These are phyloP conservation scores for Arbutus unedo DNA, from an alignment of 148 eudicot species.

Conservation along the genomic window DNA sequence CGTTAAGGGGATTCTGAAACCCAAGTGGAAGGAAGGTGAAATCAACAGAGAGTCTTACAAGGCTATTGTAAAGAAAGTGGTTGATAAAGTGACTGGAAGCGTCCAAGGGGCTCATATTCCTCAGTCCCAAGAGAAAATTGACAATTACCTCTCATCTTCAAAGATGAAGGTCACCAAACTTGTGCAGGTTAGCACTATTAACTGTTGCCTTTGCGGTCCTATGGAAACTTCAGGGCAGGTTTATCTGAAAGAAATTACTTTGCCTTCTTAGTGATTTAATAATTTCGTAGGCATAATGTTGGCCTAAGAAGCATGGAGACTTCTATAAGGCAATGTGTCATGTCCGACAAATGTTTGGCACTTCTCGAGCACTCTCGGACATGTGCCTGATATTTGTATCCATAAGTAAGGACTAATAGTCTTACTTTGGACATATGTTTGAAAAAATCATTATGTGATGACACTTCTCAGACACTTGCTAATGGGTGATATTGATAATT, in stretches of 20 bases:
- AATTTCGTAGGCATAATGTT: neutral
- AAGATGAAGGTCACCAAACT: slow-evolving; percentile 69
- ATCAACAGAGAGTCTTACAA: slow-evolving; percentile 64
- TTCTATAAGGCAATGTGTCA: neutral
- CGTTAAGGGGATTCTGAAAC: slow-evolving; percentile 71
- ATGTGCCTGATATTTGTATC: neutral
- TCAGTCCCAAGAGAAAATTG: slow-evolving; percentile 61
- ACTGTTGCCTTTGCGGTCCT: neutral
- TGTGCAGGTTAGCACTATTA: slow-evolving; percentile 55
- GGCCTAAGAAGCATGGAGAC: neutral
- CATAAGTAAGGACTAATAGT: neutral
- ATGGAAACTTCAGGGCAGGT: neutral
- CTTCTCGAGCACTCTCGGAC: neutral
- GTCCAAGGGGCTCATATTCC: slow-evolving; percentile 56
- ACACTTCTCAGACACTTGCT: neutral
- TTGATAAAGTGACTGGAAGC: slow-evolving; percentile 59
- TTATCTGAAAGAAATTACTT: neutral
- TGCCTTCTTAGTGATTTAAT: neutral
- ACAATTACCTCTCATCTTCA: slow-evolving; percentile 53
- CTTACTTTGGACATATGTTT: neutral
- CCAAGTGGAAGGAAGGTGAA: slow-evolving; percentile 76
- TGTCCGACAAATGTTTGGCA: neutral
- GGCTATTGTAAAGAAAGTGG: slow-evolving; percentile 70
- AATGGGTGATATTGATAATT: neutral
- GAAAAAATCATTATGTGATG: neutral